A percentile compares a stretch with the other conserved stretches of the same genome.
Conservation (phyloP, 2,329 filamentous ascomycete genomes). For the Phialophora verrucosa region DNA sequence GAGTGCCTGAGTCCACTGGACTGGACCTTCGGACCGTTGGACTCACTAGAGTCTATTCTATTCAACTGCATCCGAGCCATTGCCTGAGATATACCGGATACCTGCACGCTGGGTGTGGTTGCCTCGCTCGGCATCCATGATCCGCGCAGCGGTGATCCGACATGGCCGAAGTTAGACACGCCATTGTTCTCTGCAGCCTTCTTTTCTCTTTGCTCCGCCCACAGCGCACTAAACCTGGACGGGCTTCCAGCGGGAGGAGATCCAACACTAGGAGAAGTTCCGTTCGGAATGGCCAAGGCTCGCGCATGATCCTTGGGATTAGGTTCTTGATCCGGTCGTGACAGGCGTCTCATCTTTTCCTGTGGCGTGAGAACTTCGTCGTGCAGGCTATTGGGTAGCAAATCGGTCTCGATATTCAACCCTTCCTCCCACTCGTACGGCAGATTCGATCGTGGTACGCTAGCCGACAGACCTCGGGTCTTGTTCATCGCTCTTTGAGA, state of each 20-base stretch:
- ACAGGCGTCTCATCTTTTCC: slow-evolving; percentile 64
- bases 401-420: slow-evolving; percentile 87
- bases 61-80: slow-evolving; percentile 47
- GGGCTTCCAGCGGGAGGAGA: slow-evolving; percentile 63
- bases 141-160: slow-evolving; percentile 70
- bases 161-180: slow-evolving; percentile 61
- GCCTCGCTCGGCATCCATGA: slow-evolving; percentile 49
- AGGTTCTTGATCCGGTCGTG: slow-evolving; percentile 61
- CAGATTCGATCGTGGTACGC: slow-evolving; percentile 58
- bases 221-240: slow-evolving; percentile 66
- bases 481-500: slow-evolving; percentile 65
- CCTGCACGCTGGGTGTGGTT: slow-evolving; percentile 27
- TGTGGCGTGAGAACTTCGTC: slow-evolving; percentile 68
- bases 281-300: slow-evolving; percentile 57
- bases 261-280: slow-evolving; percentile 57
- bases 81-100: slow-evolving; percentile 41
- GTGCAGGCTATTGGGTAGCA: slow-evolving; percentile 73
- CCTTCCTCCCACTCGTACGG: slow-evolving; percentile 64
- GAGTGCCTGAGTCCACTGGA: slow-evolving; percentile 47
- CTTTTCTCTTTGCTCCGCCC: slow-evolving; percentile 58
- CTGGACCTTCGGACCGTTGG: slow-evolving; percentile 28
- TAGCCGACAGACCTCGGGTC: slow-evolving; percentile 62
- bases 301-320: slow-evolving; percentile 55
- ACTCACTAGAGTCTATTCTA: slow-evolving; percentile 45
- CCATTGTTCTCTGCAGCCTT: slow-evolving; percentile 57